Base-by-base conservation (phyloP, 1,139 yeast species). In the Zygosaccharomyces sapae region DNA sequence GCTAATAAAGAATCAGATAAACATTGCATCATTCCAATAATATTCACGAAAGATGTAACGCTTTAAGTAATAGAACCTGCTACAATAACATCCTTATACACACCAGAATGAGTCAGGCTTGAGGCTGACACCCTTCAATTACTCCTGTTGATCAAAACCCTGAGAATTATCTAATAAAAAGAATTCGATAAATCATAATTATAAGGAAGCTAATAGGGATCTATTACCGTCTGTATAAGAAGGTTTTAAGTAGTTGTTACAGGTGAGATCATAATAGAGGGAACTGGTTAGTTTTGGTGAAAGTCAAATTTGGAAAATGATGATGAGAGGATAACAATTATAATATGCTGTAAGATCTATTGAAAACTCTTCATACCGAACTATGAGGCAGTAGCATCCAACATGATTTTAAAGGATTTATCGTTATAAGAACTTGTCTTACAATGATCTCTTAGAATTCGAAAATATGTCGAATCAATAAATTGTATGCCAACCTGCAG, bases 401-500 rank as follows among this genome's bases (percentile, higher is more conserved):
- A 81, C 6, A 67, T 83, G 41, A 80, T 77, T 56, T 87, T 84
- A 47, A 77, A 77, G 64, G 89, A 83, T 62, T 66, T 82, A 43
- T 74, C 81, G 43, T 76, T 82, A 54, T 76, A 85, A 13, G 92
- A 84, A 59, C 70, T 84, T 68, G 76, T 83, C 9, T 79, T 83
- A 57, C 90, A 84, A 59, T 66, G 90, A 52, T 79, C 86, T 1
- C 65, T 84, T 84, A 13, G 89, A 83, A 58, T 80, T 81, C 57
- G 89, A 84, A 61, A 68, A 67, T 33, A 63, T 68, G 67, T 59
- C 69, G 61, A 57, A 9, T 63, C 75, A 40, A 70, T 80, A 20
- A 77, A 81, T 31, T 78, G 83, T 22, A 77, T 84, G 1, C 90
- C 90, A 1, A 80, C 88, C 3, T 79, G 83, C 8, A 82, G 83